These are phyloP conservation scores for Corchorus capsularis DNA, from an alignment of 345 rosid genomes.

Conservation along the genomic window DNA sequence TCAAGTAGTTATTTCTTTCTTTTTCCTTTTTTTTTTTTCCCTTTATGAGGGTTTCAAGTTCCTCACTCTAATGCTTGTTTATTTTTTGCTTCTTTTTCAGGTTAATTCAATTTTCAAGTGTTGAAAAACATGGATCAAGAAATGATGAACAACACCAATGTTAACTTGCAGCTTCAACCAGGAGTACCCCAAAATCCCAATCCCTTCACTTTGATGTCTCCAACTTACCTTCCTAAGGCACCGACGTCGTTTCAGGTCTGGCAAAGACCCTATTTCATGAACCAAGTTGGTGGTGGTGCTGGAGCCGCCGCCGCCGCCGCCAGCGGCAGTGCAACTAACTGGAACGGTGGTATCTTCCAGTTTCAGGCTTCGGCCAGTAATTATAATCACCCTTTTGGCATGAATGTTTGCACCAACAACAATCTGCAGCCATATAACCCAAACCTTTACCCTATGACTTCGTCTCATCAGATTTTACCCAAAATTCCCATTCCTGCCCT, in stretches of 20 bases:
- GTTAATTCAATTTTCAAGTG: not conserved
- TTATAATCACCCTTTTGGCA: not conserved
- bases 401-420: too few species aligned
- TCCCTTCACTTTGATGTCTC: not conserved
- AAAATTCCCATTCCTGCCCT: too few species aligned
- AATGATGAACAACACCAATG: not conserved
- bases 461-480: not conserved
- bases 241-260: slow-evolving; percentile 11
- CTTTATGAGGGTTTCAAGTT: not conserved
- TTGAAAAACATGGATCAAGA: not conserved
- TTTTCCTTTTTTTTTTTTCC: too few species aligned
- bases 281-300: not conserved
- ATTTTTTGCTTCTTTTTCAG: slow-evolving; percentile 1
- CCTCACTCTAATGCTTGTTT: not conserved
- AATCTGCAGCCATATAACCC: too few species aligned
- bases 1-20: not conserved
- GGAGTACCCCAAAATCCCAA: not conserved
- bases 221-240: not conserved
- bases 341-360: not conserved
- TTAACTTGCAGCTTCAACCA: not conserved
- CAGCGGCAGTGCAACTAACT: not conserved
- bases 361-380: too few species aligned
- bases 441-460: not conserved
- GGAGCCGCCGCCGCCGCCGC: not conserved
- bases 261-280: slow-evolving; percentile 23